Evolutionary conservation across 2,329 filamentous ascomycete species (phyloP).

Genomic region (Dothideomycetes sp.): DNA sequence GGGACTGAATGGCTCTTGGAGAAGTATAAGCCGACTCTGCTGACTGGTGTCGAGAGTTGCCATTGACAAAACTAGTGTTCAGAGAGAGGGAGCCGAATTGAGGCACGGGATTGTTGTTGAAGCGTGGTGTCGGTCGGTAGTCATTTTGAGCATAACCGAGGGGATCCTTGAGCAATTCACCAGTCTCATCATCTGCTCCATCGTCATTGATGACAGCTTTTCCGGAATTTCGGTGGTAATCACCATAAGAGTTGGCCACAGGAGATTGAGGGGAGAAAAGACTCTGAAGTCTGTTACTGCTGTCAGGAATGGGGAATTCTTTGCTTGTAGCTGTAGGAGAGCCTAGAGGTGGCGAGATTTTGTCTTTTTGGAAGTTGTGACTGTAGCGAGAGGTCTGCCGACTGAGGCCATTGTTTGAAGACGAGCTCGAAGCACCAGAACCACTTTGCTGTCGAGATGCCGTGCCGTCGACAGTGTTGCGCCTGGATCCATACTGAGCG

Average conservation of each 20-base stretch:
- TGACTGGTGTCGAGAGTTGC: slow-evolving; percentile 25
- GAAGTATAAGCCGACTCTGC: slow-evolving; percentile 46
- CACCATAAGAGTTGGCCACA: slow-evolving; percentile 60
- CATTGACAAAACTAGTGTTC: slow-evolving; percentile 48
- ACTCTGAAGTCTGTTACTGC: slow-evolving; percentile 47
- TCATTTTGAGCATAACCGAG: slow-evolving; percentile 67
- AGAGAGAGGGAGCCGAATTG: slow-evolving; percentile 63
- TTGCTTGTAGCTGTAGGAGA: slow-evolving; percentile 39
- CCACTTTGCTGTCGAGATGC: slow-evolving; percentile 35
- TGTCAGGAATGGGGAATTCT: slow-evolving; percentile 52
- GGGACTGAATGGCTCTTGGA: slow-evolving; percentile 43
- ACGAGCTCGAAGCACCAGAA: slow-evolving; percentile 33
- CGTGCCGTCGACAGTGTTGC: slow-evolving; percentile 47
- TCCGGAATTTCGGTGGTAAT: slow-evolving; percentile 51
- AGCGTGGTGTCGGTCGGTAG: too few species aligned
- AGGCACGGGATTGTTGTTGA: slow-evolving; percentile 60
- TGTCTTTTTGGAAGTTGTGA: slow-evolving; percentile 50
- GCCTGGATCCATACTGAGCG: slow-evolving; percentile 28
- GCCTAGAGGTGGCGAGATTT: slow-evolving; percentile 47
- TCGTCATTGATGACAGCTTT: slow-evolving; percentile 66
- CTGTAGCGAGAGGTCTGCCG: slow-evolving; percentile 54
- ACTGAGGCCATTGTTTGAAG: slow-evolving; percentile 34
- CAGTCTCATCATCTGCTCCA: slow-evolving; percentile 61
- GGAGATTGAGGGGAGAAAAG: slow-evolving; percentile 67
- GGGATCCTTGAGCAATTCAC: slow-evolving; percentile 61